phyloP scores from a whole-genome alignment of 2,329 filamentous ascomycete species.

The Xylaria multiplex region DNA sequence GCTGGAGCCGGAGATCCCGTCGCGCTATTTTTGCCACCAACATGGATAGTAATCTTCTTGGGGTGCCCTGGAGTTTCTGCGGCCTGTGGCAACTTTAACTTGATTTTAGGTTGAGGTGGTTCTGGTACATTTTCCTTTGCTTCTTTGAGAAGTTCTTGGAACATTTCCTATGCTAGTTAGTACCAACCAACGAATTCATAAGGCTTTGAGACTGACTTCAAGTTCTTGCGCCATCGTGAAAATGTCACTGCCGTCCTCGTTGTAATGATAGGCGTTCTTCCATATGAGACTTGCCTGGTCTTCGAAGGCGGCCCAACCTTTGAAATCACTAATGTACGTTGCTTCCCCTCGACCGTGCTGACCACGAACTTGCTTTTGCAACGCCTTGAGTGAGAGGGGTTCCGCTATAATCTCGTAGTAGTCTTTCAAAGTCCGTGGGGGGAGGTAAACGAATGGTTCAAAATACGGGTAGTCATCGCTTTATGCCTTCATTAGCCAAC shows the following conservation, averaged over 20 bases:
- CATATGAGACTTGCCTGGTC: conserved; percentile 83
- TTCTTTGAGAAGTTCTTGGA: conserved; percentile 73
- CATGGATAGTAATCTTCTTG: conserved; percentile 77
- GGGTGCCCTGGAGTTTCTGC: conserved; percentile 56
- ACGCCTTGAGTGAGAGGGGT: conserved; percentile 79
- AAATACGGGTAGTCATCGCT: conserved; percentile 77
- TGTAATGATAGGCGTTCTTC: conserved; percentile 89
- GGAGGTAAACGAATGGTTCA: conserved; percentile 80
- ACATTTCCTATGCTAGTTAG: conserved; percentile 66
- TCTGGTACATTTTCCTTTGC: conserved; percentile 79
- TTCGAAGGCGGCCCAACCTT: conserved; percentile 84
- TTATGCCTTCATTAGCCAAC: conserved; percentile 43
- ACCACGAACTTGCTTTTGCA: conserved; percentile 81
- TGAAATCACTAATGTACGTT: conserved; percentile 74
- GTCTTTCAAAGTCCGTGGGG: conserved; percentile 78
- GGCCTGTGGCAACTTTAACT: conserved; percentile 73
- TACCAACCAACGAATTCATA: conserved; percentile 18
- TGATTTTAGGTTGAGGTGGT: conserved; percentile 79
- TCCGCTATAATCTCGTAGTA: conserved; percentile 88
- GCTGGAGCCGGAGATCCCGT: conserved; percentile 62
- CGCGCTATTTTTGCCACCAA: conserved; percentile 68
- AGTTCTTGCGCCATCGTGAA: conserved; percentile 80
- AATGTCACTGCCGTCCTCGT: conserved; percentile 90
- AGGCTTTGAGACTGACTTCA: conserved; percentile 65
- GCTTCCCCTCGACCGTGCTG: conserved; percentile 73